Base-by-base conservation (phyloP, 1,284 basidiomycete genomes). In the Malassezia brasiliensis region DNA sequence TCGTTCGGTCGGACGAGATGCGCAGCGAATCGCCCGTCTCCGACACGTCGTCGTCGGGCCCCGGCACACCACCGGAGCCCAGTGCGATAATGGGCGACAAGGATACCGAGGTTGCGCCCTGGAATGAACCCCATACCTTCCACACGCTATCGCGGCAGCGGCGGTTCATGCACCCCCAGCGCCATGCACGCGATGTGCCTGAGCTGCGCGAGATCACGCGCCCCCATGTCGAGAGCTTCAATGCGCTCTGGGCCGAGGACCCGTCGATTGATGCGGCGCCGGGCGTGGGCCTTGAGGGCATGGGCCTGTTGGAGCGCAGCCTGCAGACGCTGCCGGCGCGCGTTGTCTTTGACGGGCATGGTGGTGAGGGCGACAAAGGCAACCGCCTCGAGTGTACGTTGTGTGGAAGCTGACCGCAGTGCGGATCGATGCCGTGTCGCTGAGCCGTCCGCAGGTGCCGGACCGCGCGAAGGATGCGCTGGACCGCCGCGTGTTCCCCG, bases 141-240 rank as follows among this genome's bases (percentile, higher is more conserved):
- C 81, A 85, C 68, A 96, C 93, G 1, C 80, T 96, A 48, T 79
- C 81, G 39, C 83, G 90, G 54, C 90, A 96, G 78, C 79, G 83
- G 11, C 77, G 81, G 4, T 96, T 96, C 78, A 81, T 82, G 74
- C 80, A 84, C 55, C 94, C 94, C 0, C 81, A 85, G 17, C 79
- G 79, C 63, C 77, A 82, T 45, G 82, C 82, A 19, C 82, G 85
- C 36, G 83, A 85, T 15, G 84, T 88, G 55, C 83, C 84, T 15
- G 87, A 88, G 53, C 81, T 98, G 53, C 89, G 93, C 66, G 88
- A 94, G 77, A 88, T 98, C 66, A 88, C 96, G 53, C 80, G 83
- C 30, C 94, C 94, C 10, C 91, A 96, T 74, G 83, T 98, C 61
- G 87, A 96, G 76, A 90, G 88, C 40, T 98, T 99, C 81, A 94